A percentile compares a stretch with the other conserved stretches of the same genome.
These are phyloP conservation scores for Kodamaea fungicola DNA, from an alignment of 1,139 yeast species.

Conservation along the genomic window DNA sequence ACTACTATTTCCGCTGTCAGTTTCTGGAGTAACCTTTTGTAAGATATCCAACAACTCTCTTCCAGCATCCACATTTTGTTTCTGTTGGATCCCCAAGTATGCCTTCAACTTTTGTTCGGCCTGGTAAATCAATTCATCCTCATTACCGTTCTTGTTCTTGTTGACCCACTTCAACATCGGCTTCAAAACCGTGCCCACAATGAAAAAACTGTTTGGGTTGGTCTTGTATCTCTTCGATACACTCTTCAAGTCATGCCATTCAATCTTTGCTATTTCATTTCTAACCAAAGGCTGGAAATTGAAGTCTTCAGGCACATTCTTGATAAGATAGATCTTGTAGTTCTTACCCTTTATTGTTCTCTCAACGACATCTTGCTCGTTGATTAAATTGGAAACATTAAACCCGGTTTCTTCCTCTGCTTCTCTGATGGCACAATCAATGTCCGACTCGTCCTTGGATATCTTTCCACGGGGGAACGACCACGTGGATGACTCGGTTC, in stretches of 20 bases:
- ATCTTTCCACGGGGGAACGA: slow-evolving; percentile 97
- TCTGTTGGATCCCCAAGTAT: slow-evolving; percentile 49
- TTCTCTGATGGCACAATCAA: slow-evolving; percentile 92
- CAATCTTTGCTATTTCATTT: slow-evolving; percentile 69
- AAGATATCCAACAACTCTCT: slow-evolving; percentile 67
- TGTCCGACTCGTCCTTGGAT: slow-evolving; percentile 86
- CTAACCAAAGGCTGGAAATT: slow-evolving; percentile 77
- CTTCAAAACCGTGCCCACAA: slow-evolving; percentile 58
- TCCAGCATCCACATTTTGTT: slow-evolving; percentile 57
- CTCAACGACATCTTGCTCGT: slow-evolving; percentile 73
- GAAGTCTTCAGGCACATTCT: slow-evolving; percentile 75
- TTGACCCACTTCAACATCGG: slow-evolving; percentile 59
- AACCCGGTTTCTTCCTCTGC: slow-evolving; percentile 95
- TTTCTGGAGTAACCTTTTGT: slow-evolving; percentile 36
- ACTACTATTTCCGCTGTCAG: slow-evolving; percentile 2
- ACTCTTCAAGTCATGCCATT: slow-evolving; percentile 42
- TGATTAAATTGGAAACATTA: slow-evolving; percentile 65
- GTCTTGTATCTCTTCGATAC: slow-evolving; percentile 35
- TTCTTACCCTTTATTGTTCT: slow-evolving; percentile 81
- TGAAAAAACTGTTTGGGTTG: slow-evolving; percentile 49
- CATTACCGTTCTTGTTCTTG: slow-evolving; percentile 49
- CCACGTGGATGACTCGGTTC: slow-evolving; percentile 84
- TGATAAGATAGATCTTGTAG: slow-evolving; percentile 76
- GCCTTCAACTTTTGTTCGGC: slow-evolving; percentile 65
- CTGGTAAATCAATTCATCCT: slow-evolving; percentile 49